Conservation (phyloP, 208 protist species). For the Sergeia podlipaevii region DNA sequence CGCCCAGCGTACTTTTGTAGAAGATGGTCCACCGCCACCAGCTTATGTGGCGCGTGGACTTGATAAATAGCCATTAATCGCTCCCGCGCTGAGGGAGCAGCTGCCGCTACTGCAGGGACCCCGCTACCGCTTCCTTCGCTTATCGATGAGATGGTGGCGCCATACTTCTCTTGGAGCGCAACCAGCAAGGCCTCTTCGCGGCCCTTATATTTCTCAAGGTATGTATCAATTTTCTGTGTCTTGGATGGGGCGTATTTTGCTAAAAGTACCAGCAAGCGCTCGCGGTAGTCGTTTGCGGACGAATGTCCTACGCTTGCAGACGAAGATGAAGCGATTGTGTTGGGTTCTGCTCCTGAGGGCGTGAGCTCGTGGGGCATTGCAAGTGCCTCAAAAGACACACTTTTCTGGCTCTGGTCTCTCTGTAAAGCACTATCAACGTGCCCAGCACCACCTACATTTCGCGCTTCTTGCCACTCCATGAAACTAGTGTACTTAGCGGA, state of each 20-base stretch:
- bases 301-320: background rate
- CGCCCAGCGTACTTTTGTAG: slow-evolving; percentile 42
- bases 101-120: background rate
- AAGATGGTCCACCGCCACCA: slow-evolving; percentile 19
- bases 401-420: no score
- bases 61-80: slow-evolving; percentile 31
- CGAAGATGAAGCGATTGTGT: no score
- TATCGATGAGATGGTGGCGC: background rate
- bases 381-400: no score
- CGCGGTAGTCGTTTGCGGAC: slow-evolving; percentile 5
- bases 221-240: slow-evolving; percentile 19
- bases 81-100: background rate
- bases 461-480: no score
- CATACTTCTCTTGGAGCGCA: slow-evolving; percentile 23
- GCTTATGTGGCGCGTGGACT: slow-evolving; percentile 19
- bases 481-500: no score
- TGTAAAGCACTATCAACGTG: no score
- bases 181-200: slow-evolving; percentile 22
- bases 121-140: no score
- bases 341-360: no score
- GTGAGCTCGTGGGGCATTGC: no score
- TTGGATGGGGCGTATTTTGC: slow-evolving; percentile 24
- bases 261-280: slow-evolving; percentile 13
- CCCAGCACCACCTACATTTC: no score
- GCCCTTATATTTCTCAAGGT: slow-evolving; percentile 24